Percentiles rank a stretch among this genome's conserved stretches.
Evolutionary conservation across 1,139 yeast genomes (phyloP).

Genomic region (Meyerozyma smithsonii): DNA sequence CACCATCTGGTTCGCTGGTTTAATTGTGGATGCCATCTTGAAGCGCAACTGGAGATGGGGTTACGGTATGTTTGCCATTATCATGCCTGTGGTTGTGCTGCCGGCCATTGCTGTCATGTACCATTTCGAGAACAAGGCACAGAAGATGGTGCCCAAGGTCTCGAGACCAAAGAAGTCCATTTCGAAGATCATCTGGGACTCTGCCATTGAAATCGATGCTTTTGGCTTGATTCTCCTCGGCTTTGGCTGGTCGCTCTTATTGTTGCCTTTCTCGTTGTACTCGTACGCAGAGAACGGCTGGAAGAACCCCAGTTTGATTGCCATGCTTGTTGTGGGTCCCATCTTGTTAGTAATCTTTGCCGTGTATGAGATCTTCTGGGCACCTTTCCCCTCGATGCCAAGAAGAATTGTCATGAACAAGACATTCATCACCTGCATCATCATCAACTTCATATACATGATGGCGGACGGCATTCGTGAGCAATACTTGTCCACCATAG

Average conservation of each 20-base stretch:
- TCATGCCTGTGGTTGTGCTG: constrained; percentile 24
- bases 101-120: constrained; percentile 25
- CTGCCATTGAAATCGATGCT: constrained; percentile 27
- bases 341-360: constrained; percentile 20
- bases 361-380: constrained; percentile 21
- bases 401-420: constrained; percentile 24
- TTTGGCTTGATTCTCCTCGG: constrained; percentile 30
- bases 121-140: constrained; percentile 22
- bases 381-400: constrained; percentile 31
- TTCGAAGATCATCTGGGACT: constrained; percentile 8
- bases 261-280: constrained; percentile 28
- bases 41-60: constrained; percentile 36
- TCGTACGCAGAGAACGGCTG: constrained; percentile 22
- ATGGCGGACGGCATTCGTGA: constrained; percentile 10
- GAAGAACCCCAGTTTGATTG: constrained; percentile 32
- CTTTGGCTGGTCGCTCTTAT: constrained; percentile 28
- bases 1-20: constrained; percentile 30
- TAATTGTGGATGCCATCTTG: constrained; percentile 23
- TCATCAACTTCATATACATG: constrained; percentile 24
- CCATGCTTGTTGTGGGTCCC: constrained; percentile 33
- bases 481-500: not conserved
- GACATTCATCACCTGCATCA: constrained; percentile 25
- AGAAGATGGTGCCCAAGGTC: constrained; percentile 8
- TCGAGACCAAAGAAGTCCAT: constrained; percentile 4
- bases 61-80: constrained; percentile 34